Base-by-base conservation (phyloP, 345 rosid genomes). In the Eucalyptus polyanthemos region DNA sequence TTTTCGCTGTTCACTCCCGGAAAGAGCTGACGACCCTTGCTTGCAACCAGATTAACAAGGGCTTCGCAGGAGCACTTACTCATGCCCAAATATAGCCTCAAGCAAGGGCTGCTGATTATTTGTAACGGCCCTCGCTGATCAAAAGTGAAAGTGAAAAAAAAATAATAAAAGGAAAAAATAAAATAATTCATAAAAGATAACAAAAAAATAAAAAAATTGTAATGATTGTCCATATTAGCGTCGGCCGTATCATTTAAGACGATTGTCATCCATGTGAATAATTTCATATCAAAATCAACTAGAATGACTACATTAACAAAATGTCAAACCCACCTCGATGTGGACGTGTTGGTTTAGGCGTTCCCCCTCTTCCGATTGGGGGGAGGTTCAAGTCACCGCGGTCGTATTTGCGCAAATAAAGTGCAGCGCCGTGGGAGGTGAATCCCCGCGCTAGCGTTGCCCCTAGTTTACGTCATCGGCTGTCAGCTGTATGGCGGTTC, bases 311-410 rank as follows among this genome's bases (percentile, higher is more conserved):
- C 4, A 37, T 21, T 40, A 6, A 4, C 3, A 76, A 37, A 76
- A 11, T 7, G 29, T 11, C 2, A 11, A 37, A 76, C 51, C 6
- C 6, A 50, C 3, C 6, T 6, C 14, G 1, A 6, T 50, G 2
- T 50, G 51, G 0, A 50, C 51, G 3, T 1, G 1, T 50, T 50
- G 51, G 16, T 50, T 14, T 0, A 0, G 3, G 51, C 17, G 0
- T 50, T 50, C 17, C 17, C 51, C 7, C 0, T 50, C 0, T 50
- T 50, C 17, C 16, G 0, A 50, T 14, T 50, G 2, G 17, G 17
- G 16, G 51, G 7, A 50, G 51, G 51, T 50, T 50, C 2, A 6
- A 50, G 51, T 50, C 17, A 14, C 51, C 16, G 0, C 1, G 51
- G 6, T 50, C 0, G 6, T 6, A 50, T 1, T 50, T 50, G 51